A percentile compares a stretch with the other conserved stretches of the same genome.
Conservation (phyloP, 345 rosid species). For the Mercurialis annua region DNA sequence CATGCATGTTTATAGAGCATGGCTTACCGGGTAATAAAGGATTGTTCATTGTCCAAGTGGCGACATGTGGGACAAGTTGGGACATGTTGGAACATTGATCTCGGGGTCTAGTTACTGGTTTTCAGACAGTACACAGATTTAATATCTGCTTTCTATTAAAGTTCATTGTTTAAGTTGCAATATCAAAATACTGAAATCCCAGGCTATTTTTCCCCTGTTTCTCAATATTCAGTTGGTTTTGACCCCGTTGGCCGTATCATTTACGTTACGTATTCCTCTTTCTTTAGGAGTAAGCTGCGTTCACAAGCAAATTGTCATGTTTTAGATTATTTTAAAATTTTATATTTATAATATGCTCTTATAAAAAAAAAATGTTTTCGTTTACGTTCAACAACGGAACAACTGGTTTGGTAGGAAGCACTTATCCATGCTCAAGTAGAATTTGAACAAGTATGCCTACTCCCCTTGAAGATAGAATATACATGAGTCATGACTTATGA, state of each 20-base stretch:
- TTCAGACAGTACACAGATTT: slow-evolving; percentile 6
- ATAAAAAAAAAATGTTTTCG: too few species aligned
- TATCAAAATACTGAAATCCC: not conserved
- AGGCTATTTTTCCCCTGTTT: too few species aligned
- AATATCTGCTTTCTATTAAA: not conserved
- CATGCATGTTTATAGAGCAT: not conserved
- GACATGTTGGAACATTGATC: slow-evolving; percentile 19
- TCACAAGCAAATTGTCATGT: too few species aligned
- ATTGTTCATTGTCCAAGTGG: slow-evolving; percentile 10
- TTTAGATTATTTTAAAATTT: not conserved
- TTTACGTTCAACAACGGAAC: not conserved
- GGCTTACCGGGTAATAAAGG: not conserved
- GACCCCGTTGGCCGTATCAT: too few species aligned
- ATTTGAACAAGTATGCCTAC: not conserved
- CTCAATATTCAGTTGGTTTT: too few species aligned
- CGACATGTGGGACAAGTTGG: slow-evolving; percentile 19
- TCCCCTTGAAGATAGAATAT: not conserved
- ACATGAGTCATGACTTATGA: not conserved
- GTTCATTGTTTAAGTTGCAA: not conserved
- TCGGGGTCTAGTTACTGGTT: not conserved
- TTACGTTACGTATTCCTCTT: too few species aligned
- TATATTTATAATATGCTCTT: too few species aligned
- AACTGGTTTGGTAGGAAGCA: not conserved
- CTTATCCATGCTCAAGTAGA: not conserved
- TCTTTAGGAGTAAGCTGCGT: too few species aligned